Percentiles rank a stretch among this genome's conserved stretches.
These are phyloP conservation scores for Anthoceros angustus DNA, from an alignment of 225 moss, liverwort and hornwort species.

Conservation along the genomic window DNA sequence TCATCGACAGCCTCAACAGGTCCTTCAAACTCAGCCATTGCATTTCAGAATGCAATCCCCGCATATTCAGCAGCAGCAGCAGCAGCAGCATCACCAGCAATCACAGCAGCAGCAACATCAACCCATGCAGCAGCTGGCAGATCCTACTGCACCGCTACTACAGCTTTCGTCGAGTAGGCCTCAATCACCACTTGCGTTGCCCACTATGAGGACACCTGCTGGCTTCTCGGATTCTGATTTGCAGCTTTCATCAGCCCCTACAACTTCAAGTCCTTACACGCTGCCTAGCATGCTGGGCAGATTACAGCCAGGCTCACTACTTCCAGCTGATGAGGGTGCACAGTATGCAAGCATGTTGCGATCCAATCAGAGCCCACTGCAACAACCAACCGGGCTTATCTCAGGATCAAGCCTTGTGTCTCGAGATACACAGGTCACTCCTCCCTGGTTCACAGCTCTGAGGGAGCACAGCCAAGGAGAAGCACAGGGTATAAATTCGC, in stretches of 20 bases:
- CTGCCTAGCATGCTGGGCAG: constrained; percentile 62
- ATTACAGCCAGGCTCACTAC: constrained; percentile 27
- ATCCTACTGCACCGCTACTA: constrained; percentile 56
- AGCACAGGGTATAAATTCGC: constrained; percentile 31
- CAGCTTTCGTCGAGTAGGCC: constrained; percentile 65
- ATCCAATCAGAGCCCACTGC: constrained; percentile 40
- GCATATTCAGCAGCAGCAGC: constrained; percentile 23
- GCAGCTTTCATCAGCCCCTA: constrained; percentile 49
- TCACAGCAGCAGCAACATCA: constrained; percentile 13
- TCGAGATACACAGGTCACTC: constrained; percentile 51
- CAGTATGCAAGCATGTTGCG: constrained; percentile 53
- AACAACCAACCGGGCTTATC: constrained; percentile 25
- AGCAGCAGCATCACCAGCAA: constrained; percentile 15
- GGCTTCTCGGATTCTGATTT: constrained; percentile 53
- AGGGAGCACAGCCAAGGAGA: constrained; percentile 41
- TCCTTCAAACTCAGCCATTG: constrained; percentile 31
- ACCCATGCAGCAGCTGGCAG: constrained; percentile 34
- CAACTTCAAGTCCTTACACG: constrained; percentile 48
- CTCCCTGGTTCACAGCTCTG: constrained; percentile 56
- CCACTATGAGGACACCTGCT: constrained; percentile 35
- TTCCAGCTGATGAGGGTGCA: constrained; percentile 35
- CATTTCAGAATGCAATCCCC: constrained; percentile 46
- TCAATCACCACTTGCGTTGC: constrained; percentile 56
- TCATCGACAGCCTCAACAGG: constrained; percentile 26
- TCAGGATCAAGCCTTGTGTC: constrained; percentile 28